A percentile compares a stretch with the other conserved stretches of the same genome.
Conservation (phyloP, 2,329 filamentous ascomycete genomes). For the Pestalotiopsis fici region DNA sequence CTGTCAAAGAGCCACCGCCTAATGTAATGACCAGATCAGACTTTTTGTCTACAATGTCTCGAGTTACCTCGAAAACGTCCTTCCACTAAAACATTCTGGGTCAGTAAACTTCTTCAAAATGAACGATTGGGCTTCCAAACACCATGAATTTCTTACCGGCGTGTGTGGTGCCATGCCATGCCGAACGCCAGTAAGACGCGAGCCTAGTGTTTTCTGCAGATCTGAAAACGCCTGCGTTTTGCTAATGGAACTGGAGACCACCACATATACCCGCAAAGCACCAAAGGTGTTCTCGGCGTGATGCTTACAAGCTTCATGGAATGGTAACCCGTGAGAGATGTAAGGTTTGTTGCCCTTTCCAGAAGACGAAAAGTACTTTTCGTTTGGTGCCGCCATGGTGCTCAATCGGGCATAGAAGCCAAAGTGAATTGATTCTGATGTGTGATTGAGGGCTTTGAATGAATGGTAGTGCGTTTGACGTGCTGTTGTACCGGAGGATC, state of each 20-base stretch:
- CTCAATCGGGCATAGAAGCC: neutral
- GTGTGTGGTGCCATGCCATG: constrained; percentile 31
- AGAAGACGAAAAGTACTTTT: neutral
- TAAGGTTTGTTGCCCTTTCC: constrained; percentile 15
- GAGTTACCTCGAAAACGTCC: constrained; percentile 27
- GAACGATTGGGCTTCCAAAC: neutral
- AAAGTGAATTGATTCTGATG: neutral
- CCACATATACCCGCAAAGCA: constrained; percentile 26
- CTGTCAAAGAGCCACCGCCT: constrained; percentile 31
- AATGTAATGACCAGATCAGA: constrained; percentile 31
- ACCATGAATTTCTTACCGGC: constrained; percentile 11
- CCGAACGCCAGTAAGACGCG: constrained; percentile 26
- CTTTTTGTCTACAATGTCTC: constrained; percentile 21
- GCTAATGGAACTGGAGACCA: constrained; percentile 31
- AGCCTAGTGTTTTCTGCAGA: constrained; percentile 22
- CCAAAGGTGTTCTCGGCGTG: constrained; percentile 26
- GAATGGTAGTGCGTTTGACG: too few species aligned
- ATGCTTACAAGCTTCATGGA: constrained; percentile 26
- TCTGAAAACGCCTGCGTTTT: constrained; percentile 26
- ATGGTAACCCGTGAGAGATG: constrained; percentile 25
- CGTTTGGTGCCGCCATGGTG: neutral
- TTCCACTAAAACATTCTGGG: constrained; percentile 16
- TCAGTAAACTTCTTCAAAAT: neutral
- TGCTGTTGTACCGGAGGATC: too few species aligned
- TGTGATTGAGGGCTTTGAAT: neutral